These are phyloP conservation scores for Cladophialophora chaetospira DNA, from an alignment of 2,329 filamentous ascomycete species.

Conservation along the genomic window DNA sequence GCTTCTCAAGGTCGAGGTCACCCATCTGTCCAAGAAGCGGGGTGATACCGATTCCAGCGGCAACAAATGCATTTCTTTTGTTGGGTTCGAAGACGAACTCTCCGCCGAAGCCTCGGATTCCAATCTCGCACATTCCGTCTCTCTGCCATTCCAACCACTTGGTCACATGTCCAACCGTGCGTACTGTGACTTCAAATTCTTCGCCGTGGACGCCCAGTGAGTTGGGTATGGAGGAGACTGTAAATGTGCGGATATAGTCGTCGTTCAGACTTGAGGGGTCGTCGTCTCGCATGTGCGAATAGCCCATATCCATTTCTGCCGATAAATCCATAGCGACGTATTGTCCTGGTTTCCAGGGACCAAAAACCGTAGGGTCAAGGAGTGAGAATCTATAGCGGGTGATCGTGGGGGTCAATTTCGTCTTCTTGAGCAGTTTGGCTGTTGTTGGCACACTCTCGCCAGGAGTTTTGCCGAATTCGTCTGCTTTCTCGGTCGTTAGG, in stretches of 20 bases:
- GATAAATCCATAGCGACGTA: slow-evolving; percentile 76
- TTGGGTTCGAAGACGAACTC: slow-evolving; percentile 51
- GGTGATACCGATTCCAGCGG: slow-evolving; percentile 81
- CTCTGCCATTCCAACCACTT: slow-evolving; percentile 63
- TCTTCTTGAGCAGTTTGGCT: slow-evolving; percentile 62
- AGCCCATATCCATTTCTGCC: slow-evolving; percentile 69
- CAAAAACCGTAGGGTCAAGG: slow-evolving; percentile 36
- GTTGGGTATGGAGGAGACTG: slow-evolving; percentile 65
- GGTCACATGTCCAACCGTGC: slow-evolving; percentile 71
- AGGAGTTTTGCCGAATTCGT: slow-evolving; percentile 10
- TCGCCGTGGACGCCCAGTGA: slow-evolving; percentile 38
- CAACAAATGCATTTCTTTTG: slow-evolving; percentile 62
- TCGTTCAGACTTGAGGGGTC: slow-evolving; percentile 81
- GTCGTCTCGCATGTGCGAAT: slow-evolving; percentile 79
- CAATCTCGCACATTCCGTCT: slow-evolving; percentile 60
- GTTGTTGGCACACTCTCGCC: slow-evolving; percentile 34
- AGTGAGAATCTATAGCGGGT: slow-evolving; percentile 65
- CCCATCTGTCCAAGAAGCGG: slow-evolving; percentile 72
- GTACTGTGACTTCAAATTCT: slow-evolving; percentile 71
- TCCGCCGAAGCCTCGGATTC: slow-evolving; percentile 74
- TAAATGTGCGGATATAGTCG: slow-evolving; percentile 82
- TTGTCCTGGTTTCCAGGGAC: slow-evolving; percentile 68
- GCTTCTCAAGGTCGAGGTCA: slow-evolving; percentile 47
- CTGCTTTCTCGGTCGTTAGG: slow-evolving; percentile 59
- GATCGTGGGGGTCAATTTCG: slow-evolving; percentile 66